Base-by-base conservation (phyloP, 169 alveolate genomes). In the Cryptosporidium baileyi region DNA sequence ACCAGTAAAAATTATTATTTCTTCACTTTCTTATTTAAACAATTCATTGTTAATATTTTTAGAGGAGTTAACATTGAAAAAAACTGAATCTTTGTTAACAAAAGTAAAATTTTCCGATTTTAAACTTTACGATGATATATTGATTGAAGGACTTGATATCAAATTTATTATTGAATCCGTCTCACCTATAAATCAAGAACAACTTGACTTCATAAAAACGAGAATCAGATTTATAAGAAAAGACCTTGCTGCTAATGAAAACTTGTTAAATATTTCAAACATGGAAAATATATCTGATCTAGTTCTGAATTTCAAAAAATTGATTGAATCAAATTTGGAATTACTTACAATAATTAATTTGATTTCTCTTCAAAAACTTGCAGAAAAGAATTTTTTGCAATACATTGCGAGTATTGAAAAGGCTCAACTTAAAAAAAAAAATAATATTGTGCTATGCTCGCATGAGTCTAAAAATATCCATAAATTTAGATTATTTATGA, bases 381-480 rank as follows among this genome's bases (percentile, higher is more conserved):
- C 74, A 9, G 74, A 40, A 2, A 74, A 40, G 36, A 74, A 74
- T 28, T 30, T 32, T n/a, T 41, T 26, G 43, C 85, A 74, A 19
- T 74, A 51, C 49, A 17, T 59, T 9, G 6, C 43, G 5, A 24
- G 0, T 74, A 59, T 74, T 54, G 74, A 74, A 8, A 74, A 74
- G 41, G 85, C 85, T 5, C 22, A 40, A 38, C 32, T 36, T 19
- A 74, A 74, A 34, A 54, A 60, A 5, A 74, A 74, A 28, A 51
- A 19, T 4, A 54, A 51, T 1, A 40, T 74, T 28, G 19, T 54
- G 24, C 11, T 74, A 19, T 36, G 60, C 19, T 36, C 85, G 3
- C 85, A 74, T 17, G 85, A 74, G 19, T 74, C 85, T 6, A 51
- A 38, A 47, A 74, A 74, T 19, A 57, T 74, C n/a, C 85, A 74